These are phyloP conservation scores for Blumeriella jaapii DNA, from an alignment of 2,329 filamentous ascomycete species.

Conservation along the genomic window DNA sequence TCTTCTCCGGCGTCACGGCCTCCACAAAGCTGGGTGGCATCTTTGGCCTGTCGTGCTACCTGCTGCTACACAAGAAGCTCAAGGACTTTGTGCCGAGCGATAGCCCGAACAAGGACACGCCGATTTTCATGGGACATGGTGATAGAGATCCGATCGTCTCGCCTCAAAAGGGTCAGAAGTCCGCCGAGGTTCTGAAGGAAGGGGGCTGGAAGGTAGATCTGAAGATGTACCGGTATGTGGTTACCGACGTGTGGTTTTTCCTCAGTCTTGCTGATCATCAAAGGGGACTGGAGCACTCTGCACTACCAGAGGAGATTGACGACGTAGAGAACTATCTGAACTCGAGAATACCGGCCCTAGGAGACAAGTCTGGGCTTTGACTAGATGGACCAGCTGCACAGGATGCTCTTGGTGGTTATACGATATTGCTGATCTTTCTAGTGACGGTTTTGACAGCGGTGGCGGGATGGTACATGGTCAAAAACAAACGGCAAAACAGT, in stretches of 20 bases:
- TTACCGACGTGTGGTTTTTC: background rate
- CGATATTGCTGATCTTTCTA: slow-evolving; percentile 2
- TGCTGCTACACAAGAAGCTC: slow-evolving; percentile 58
- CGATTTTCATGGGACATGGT: slow-evolving; percentile 87
- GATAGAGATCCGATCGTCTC: slow-evolving; percentile 62
- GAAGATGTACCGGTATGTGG: slow-evolving; percentile 59
- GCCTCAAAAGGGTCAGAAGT: slow-evolving; percentile 55
- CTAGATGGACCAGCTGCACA: slow-evolving; percentile 1
- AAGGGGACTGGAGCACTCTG: slow-evolving; percentile 64
- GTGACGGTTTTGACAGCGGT: slow-evolving; percentile 2
- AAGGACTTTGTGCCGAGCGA: slow-evolving; percentile 42
- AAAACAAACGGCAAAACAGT: background rate
- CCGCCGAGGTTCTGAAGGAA: slow-evolving; percentile 53
- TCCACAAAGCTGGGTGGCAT: slow-evolving; percentile 73
- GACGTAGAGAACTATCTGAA: slow-evolving; percentile 57
- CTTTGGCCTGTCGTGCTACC: slow-evolving; percentile 72
- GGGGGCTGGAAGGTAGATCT: slow-evolving; percentile 65
- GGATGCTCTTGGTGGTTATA: background rate
- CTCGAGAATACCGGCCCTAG: slow-evolving; percentile 34
- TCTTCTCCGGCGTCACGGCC: slow-evolving; percentile 67
- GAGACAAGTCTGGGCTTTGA: slow-evolving; percentile 23
- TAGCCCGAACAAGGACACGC: slow-evolving; percentile 60
- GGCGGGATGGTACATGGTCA: slow-evolving; percentile 4
- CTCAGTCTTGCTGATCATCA: slow-evolving; percentile 1
- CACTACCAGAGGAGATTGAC: slow-evolving; percentile 66